Base-by-base conservation (phyloP, 1,284 basidiomycete species). In the Neonothopanus nambi region DNA sequence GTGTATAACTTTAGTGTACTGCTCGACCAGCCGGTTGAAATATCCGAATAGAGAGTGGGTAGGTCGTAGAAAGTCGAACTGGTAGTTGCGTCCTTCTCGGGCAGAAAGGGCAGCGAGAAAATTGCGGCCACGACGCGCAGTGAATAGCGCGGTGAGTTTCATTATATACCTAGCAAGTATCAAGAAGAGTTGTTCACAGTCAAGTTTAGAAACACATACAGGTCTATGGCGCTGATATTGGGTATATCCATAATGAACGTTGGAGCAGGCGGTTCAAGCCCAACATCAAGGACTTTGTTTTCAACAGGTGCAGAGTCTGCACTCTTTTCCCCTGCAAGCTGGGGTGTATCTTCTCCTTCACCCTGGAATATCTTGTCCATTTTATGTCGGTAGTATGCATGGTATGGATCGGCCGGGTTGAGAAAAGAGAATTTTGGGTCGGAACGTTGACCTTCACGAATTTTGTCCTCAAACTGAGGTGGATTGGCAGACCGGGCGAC, bases 391-490 rank as follows among this genome's bases (percentile, higher is more conserved):
- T 98, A 98, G 76, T 98, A 98, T 59, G 91, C 90, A 85, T 98
- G 91, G 76, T 96, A 98, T 62, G 95, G 93, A 78, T 98, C 95
- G 54, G 86, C 85, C 56, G 89, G 84, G 74, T 95, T 94, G 70
- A 98, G 81, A 78, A 98, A 98, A 53, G 94, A 91, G 79, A 98
- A 98, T 73, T 96, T 94, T 59, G 94, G 92, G 77, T 98, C 95
- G 59, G 86, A 83, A 74, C 93, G 92, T 71, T 95, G 94, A 65
- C 89, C 87, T 73, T 96, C 93, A 63, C 93, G 85, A 68, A 98
- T 94, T 77, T 95, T 95, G 69, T 94, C 91, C 74, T 98, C 95
- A 64, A 98, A 94, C 62, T 89, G 84, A 13, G 84, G 80, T 3
- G 94, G 93, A 63, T 95, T 92, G 18, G 89, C 87, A 21, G 93